These are phyloP conservation scores for Monilinia fructicola DNA, from an alignment of 2,329 filamentous ascomycete species.

Conservation along the genomic window DNA sequence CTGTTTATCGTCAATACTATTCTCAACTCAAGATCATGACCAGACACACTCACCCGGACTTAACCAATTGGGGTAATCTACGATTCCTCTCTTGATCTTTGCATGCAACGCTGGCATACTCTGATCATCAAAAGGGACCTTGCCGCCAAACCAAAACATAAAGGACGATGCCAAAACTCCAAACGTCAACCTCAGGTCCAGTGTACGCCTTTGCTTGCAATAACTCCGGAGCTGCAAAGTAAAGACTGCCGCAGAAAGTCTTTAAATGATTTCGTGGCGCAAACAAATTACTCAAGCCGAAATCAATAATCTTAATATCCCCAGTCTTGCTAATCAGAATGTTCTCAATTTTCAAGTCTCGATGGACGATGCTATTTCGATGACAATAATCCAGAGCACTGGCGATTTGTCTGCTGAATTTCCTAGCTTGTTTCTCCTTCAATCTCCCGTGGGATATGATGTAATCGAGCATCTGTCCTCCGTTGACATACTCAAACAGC, in stretches of 20 bases:
- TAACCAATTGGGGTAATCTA: constrained; percentile 94
- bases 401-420: constrained; percentile 95
- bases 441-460: constrained; percentile 97
- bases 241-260: constrained; percentile 96
- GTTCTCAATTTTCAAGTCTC: constrained; percentile 98
- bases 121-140: constrained; percentile 98
- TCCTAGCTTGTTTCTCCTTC: constrained; percentile 97
- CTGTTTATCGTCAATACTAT: constrained; percentile 48
- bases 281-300: constrained; percentile 95
- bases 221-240: constrained; percentile 94
- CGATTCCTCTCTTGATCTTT: constrained; percentile 96
- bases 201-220: constrained; percentile 93
- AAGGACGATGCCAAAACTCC: constrained; percentile 98
- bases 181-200: constrained; percentile 94
- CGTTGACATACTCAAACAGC: constrained; percentile 98
- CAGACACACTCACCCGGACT: constrained; percentile 67
- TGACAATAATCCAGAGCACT: constrained; percentile 97
- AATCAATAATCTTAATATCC: constrained; percentile 99
- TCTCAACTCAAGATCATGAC: neutral
- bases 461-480: constrained; percentile 98
- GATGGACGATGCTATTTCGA: constrained; percentile 95
- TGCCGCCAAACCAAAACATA: constrained; percentile 97
- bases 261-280: constrained; percentile 81
- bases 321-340: constrained; percentile 98
- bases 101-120: constrained; percentile 98